phyloP scores from a whole-genome alignment of 1,139 yeast genomes.

The Blastobotrys aristatus region DNA sequence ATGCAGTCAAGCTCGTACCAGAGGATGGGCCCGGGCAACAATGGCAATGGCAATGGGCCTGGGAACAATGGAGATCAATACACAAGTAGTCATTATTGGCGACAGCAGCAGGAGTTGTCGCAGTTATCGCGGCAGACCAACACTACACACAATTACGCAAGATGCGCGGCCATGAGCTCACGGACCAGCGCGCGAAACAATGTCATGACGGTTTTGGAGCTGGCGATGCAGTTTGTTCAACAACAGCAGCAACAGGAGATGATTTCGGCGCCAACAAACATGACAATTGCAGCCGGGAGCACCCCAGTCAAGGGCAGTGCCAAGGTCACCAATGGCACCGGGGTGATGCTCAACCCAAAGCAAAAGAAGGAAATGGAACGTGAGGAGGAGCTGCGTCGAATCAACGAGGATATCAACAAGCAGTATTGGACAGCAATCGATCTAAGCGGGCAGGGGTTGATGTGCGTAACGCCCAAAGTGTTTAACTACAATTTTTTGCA shows the following conservation, averaged over 20 bases:
- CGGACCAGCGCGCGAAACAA: conserved; percentile 21
- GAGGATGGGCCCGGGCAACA: conserved; percentile 7
- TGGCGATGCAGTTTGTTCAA: conserved; percentile 35
- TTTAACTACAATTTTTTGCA: conserved; percentile 83
- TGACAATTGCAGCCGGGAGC: conserved; percentile 27
- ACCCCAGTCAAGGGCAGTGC: conserved; percentile 36
- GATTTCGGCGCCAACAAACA: not conserved
- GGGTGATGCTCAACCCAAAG: conserved; percentile 26
- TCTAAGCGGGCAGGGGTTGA: conserved; percentile 82
- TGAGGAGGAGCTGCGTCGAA: conserved; percentile 69
- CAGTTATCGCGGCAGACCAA: conserved; percentile 70
- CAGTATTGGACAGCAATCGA: conserved; percentile 96
- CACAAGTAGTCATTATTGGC: conserved; percentile 62
- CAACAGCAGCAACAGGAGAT: conserved; percentile 25
- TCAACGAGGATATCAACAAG: conserved; percentile 62
- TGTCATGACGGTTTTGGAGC: conserved; percentile 33
- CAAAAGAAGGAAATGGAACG: conserved; percentile 64
- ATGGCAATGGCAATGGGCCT: not conserved
- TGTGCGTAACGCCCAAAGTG: conserved; percentile 62
- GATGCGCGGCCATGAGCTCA: conserved; percentile 84
- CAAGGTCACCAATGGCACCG: conserved; percentile 20
- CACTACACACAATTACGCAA: conserved; percentile 83
- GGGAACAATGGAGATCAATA: conserved; percentile 5
- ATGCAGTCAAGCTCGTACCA: conserved; percentile 8
- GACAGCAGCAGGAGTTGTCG: conserved; percentile 77